phyloP scores from a whole-genome alignment of 2,329 filamentous ascomycete species.

The Alternaria sp. region DNA sequence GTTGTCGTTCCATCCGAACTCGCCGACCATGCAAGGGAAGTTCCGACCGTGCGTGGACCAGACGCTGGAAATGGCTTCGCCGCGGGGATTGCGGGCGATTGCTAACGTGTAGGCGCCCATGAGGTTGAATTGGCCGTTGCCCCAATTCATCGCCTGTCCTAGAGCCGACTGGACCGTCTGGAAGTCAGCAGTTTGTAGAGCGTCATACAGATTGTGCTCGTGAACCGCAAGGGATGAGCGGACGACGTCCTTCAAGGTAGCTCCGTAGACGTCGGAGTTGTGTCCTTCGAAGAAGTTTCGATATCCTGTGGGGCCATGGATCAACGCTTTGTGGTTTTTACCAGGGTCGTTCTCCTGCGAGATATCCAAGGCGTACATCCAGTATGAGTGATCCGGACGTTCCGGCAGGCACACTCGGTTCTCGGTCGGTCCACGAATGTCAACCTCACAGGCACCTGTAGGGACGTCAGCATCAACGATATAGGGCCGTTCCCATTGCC shows the following conservation, averaged over 20 bases:
- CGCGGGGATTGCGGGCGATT: constrained; percentile 16
- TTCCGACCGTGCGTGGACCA: constrained; percentile 5
- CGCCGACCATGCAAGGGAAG: constrained; percentile 27
- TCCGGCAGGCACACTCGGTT: neutral
- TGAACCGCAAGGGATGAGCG: constrained; percentile 8
- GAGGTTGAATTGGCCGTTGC: neutral
- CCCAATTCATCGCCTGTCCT: neutral
- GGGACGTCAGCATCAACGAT: neutral
- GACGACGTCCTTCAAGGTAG: constrained; percentile 24
- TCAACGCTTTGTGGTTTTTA: neutral
- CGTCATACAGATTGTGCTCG: neutral
- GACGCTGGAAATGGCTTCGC: constrained; percentile 20
- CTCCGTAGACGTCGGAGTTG: constrained; percentile 15
- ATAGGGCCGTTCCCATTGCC: neutral
- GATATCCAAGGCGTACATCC: neutral
- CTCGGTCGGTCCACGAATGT: neutral
- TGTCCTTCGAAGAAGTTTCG: neutral
- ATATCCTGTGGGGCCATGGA: constrained; percentile 3
- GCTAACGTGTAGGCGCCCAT: constrained; percentile 12
- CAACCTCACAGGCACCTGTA: neutral
- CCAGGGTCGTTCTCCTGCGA: neutral
- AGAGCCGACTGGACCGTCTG: neutral
- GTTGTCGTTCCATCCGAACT: constrained; percentile 14
- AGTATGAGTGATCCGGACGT: neutral
- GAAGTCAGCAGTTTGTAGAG: neutral